Evolutionary conservation across 495 filamentous ascomycete genomes (phyloP).

Genomic region (Aspergillus funiculosus): DNA sequence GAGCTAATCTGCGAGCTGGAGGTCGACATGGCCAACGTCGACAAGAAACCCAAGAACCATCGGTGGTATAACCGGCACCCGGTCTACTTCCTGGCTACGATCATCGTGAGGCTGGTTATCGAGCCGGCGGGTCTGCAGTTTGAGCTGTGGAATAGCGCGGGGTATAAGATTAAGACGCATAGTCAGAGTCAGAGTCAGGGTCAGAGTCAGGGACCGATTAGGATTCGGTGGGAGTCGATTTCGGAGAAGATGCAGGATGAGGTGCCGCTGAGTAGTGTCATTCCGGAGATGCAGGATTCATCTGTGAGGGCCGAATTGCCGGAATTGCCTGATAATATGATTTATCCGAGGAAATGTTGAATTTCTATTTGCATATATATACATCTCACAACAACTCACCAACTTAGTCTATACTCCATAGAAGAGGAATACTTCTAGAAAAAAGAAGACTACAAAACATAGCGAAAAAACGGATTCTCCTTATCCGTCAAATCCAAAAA

Average conservation of each 20-base stretch:
- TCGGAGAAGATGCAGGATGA: conserved; percentile 13
- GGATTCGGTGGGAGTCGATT: conserved; percentile 4
- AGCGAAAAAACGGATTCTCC: conserved; percentile 69
- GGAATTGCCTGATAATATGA: too few relatives aligned
- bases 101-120: conserved; percentile 6
- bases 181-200: not conserved
- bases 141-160: conserved; percentile 4
- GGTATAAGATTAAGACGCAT: not conserved
- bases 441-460: conserved; percentile 48
- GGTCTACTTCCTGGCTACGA: conserved; percentile 5
- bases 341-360: too few relatives aligned
- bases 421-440: too few relatives aligned
- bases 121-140: conserved; percentile 5
- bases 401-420: too few relatives aligned
- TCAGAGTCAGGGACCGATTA: not conserved
- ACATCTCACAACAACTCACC: too few relatives aligned
- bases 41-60: conserved; percentile 41
- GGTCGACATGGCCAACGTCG: conserved; percentile 29
- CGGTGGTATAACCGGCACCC: conserved; percentile 34
- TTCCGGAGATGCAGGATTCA: too few relatives aligned
- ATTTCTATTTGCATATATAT: too few relatives aligned
- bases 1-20: conserved; percentile 34
- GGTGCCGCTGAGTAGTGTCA: not conserved
- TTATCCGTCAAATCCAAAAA: conserved; percentile 72
- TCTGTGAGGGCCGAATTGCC: too few relatives aligned